Conservation (phyloP, 331 rosid species). For the Erythrophleum ivorense region DNA sequence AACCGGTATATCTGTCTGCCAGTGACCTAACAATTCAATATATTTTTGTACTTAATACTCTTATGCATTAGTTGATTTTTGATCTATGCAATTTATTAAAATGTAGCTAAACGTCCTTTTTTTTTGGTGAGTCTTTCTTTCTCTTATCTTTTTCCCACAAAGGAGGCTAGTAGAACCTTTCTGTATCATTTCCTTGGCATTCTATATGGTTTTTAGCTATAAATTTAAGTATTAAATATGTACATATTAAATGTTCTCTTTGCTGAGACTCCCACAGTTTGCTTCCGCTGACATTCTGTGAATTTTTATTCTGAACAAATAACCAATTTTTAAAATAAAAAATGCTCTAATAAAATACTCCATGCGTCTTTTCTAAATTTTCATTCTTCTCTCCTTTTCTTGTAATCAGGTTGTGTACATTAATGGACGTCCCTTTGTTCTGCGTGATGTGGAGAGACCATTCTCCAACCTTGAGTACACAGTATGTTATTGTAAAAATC, state of each 20-base stretch:
- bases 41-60: neutral
- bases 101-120: neutral
- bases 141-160: neutral
- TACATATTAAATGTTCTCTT: neutral
- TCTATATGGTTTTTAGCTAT: neutral
- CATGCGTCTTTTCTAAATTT: neutral
- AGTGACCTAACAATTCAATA: neutral
- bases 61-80: neutral
- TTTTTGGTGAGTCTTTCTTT: neutral
- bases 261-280: neutral
- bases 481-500: constrained; percentile 45
- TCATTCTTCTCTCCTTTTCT: constrained; percentile 7
- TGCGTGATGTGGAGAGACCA: constrained; percentile 81
- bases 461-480: constrained; percentile 89
- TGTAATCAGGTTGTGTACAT: constrained; percentile 75
- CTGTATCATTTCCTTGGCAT: neutral
- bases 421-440: constrained; percentile 84
- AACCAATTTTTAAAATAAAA: neutral
- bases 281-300: neutral
- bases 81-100: neutral
- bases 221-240: neutral
- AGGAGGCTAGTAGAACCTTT: neutral
- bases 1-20: constrained; percentile 59
- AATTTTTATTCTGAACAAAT: neutral
- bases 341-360: neutral